phyloP scores from a whole-genome alignment of 2,329 filamentous ascomycete species.

The Dactylellina sp. region DNA sequence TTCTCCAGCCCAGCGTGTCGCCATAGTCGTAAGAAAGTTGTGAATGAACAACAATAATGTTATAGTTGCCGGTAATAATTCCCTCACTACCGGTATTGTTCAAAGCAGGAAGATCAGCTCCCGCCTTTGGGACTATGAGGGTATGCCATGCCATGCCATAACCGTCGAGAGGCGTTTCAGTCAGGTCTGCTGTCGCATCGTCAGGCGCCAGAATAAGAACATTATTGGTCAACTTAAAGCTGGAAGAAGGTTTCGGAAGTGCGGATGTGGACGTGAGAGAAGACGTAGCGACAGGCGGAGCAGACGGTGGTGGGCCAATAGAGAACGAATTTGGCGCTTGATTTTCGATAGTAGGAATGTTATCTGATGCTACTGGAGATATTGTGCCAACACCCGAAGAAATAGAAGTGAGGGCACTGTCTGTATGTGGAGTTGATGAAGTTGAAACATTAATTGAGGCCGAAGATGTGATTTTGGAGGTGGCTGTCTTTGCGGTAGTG shows the following conservation, averaged over 20 bases:
- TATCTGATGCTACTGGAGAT: slow-evolving; percentile 19
- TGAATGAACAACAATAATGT: slow-evolving; percentile 70
- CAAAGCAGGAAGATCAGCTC: slow-evolving; percentile 68
- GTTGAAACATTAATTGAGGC: slow-evolving; percentile 1
- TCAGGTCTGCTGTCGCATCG: slow-evolving; percentile 14
- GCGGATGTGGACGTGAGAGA: slow-evolving; percentile 17
- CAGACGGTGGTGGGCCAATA: slow-evolving; percentile 27
- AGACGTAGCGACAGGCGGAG: slow-evolving; percentile 19
- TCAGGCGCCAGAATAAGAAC: slow-evolving; percentile 43
- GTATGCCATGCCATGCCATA: slow-evolving; percentile 73
- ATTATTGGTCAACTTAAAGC: slow-evolving; percentile 24
- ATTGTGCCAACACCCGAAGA: slow-evolving; percentile 20
- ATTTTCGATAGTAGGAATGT: slow-evolving; percentile 20
- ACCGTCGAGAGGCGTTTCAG: slow-evolving; percentile 65
- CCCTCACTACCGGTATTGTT: slow-evolving; percentile 64
- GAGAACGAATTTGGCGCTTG: slow-evolving; percentile 26
- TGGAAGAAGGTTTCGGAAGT: slow-evolving; percentile 19
- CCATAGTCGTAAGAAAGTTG: slow-evolving; percentile 71
- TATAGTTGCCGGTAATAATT: slow-evolving; percentile 69
- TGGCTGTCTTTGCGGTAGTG: not conserved
- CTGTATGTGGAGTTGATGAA: slow-evolving; percentile 25
- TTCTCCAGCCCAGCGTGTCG: slow-evolving; percentile 64
- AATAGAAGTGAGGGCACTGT: slow-evolving; percentile 25
- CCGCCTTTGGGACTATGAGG: slow-evolving; percentile 69
- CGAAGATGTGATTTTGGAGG: not conserved